These are phyloP conservation scores for Parastagonospora avenae DNA, from an alignment of 2,329 filamentous ascomycete genomes.

Conservation along the genomic window DNA sequence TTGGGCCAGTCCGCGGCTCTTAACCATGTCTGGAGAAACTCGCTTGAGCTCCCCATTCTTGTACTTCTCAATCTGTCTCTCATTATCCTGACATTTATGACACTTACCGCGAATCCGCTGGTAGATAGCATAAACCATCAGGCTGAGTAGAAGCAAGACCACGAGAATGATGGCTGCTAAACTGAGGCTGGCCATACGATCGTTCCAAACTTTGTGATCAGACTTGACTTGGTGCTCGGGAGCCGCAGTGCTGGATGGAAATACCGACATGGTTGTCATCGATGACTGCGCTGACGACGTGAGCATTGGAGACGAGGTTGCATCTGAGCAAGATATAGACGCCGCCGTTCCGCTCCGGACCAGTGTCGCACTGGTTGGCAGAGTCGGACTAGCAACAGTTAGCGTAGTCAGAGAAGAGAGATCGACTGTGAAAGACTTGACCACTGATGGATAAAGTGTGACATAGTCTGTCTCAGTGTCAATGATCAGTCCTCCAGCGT, in stretches of 20 bases:
- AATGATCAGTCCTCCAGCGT: neutral
- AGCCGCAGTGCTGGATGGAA: neutral
- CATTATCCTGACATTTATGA: conserved; percentile 4
- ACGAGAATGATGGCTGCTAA: conserved; percentile 5
- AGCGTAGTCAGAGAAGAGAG: neutral
- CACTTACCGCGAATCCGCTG: conserved; percentile 11
- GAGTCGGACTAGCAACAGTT: neutral
- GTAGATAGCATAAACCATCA: conserved; percentile 9
- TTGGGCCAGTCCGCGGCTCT: neutral
- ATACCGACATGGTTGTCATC: neutral
- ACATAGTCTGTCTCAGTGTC: neutral
- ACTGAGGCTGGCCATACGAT: conserved; percentile 3
- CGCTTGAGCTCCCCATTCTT: conserved; percentile 11
- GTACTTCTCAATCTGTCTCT: conserved; percentile 11
- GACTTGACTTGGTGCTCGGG: neutral
- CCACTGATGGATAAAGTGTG: neutral
- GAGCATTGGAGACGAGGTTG: too few relatives aligned
- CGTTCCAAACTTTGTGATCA: conserved; percentile 5
- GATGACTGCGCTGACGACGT: neutral
- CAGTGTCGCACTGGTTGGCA: neutral
- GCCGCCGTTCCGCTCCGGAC: too few relatives aligned
- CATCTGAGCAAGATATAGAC: too few relatives aligned
- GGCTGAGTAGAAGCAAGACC: neutral
- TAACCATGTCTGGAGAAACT: conserved; percentile 11
- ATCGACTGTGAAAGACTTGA: neutral